Base-by-base conservation (phyloP, 331 rosid genomes). In the Cydonia oblonga region DNA sequence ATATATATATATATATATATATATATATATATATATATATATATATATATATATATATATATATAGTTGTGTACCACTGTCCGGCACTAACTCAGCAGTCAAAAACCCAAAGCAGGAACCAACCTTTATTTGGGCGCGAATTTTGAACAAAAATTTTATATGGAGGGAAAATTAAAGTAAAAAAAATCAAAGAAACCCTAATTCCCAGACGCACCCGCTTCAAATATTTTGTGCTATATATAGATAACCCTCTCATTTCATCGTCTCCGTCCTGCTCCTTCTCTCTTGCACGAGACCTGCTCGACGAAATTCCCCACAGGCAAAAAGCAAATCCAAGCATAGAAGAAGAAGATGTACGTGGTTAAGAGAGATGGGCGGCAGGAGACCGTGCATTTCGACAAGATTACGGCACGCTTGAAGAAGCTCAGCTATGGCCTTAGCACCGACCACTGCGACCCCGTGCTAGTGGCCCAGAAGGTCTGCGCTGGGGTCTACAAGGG, bases 401-500 rank as follows among this genome's bases (percentile, higher is more conserved):
- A 90, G 86, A 92, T 90, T 68, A 92, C 96, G 3, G 96, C 98
- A 38, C 81, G 96, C 2, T 71, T 92, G 60, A 90, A 88, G 88
- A 92, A 92, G 77, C 91, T 92, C 6, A 90, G 97, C 76, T 92
- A 90, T 64, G 95, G 95, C 2, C 76, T 88, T 6, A 90, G 87
- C 40, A 52, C 69, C 11, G 97, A 90, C 4, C 96, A 88, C 84
- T 92, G 96, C 62, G 98, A 92, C 38, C 91, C 96, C 0, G 89
- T 92, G 15, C 73, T 90, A 10, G 96, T 92, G 22, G 46, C 96
- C 1, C 98, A 88, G 87, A 92, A 92, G 59, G 96, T 92, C 9
- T 92, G 96, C 22, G 92, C 42, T 1, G 96, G 96, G 32, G 97
- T 92, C 66, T 92, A 92, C 57, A 92, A 87, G 69, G 96, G 98